A percentile compares a stretch with the other conserved stretches of the same genome.
Conservation (phyloP, 2,329 filamentous ascomycete genomes). For the Aspergillus flavus region DNA sequence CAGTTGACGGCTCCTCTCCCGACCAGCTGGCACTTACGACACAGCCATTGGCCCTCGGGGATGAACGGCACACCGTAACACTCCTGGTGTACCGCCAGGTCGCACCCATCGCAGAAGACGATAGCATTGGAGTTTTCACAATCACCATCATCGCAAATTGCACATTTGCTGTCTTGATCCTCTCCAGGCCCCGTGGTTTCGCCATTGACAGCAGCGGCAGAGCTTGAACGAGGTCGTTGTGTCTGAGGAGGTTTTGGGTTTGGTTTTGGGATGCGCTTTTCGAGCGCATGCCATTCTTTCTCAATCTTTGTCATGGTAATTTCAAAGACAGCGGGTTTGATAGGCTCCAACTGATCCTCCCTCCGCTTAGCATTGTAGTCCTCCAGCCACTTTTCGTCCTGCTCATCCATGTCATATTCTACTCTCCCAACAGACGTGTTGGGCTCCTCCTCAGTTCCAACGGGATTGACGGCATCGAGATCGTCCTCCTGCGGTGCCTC, state of each 20-base stretch:
- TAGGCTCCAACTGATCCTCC: slow-evolving; percentile 72
- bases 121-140: slow-evolving; percentile 99
- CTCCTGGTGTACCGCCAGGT: slow-evolving; percentile 96
- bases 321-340: slow-evolving; percentile 93
- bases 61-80: slow-evolving; percentile 99
- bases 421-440: slow-evolving; percentile 72
- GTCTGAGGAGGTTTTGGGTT: slow-evolving; percentile 96
- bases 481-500: slow-evolving; percentile 67
- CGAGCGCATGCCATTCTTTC: slow-evolving; percentile 95
- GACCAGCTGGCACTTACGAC: slow-evolving; percentile 93
- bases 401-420: slow-evolving; percentile 99
- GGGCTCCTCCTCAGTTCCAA: slow-evolving; percentile 63
- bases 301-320: slow-evolving; percentile 99
- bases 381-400: slow-evolving; percentile 95
- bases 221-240: slow-evolving; percentile 88
- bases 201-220: slow-evolving; percentile 91
- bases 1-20: slow-evolving; percentile 91
- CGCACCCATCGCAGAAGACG: slow-evolving; percentile 97
- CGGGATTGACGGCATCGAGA: slow-evolving; percentile 56
- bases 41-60: slow-evolving; percentile 97
- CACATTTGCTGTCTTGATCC: slow-evolving; percentile 96
- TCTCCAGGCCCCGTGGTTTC: slow-evolving; percentile 80
- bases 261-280: slow-evolving; percentile 95
- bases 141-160: slow-evolving; percentile 98
- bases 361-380: slow-evolving; percentile 77